Conservation (phyloP, 345 rosid genomes). For the Microthlaspi erraticum region DNA sequence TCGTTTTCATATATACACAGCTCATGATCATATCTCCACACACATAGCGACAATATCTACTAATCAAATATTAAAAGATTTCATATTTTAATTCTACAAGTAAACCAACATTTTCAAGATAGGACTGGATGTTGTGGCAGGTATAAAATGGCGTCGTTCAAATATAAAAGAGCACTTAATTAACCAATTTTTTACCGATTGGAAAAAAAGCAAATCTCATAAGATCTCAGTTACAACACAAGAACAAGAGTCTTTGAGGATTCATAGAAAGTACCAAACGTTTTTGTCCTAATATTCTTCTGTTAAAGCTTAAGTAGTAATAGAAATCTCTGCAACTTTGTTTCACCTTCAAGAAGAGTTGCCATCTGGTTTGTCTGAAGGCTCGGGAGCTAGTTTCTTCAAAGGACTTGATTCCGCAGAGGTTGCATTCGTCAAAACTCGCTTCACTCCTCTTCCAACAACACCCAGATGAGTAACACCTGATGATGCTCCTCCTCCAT, state of each 20-base stretch:
- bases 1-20: conserved; percentile 6
- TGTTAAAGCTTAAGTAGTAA: conserved; percentile 3
- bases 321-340: background rate
- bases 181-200: no score
- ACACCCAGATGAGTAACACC: conserved; percentile 85
- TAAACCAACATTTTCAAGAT: background rate
- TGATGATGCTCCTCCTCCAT: conserved; percentile 54
- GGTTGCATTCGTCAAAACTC: conserved; percentile 59
- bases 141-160: no score
- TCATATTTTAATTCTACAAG: conserved; percentile 18
- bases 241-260: background rate
- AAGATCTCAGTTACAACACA: no score
- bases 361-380: conserved; percentile 60
- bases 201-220: no score
- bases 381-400: conserved; percentile 63
- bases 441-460: conserved; percentile 95
- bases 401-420: conserved; percentile 55
- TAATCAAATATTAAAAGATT: background rate
- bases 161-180: no score
- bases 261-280: conserved; percentile 5
- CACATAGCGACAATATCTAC: background rate
- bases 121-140: no score
- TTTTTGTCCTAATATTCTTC: conserved; percentile 15
- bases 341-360: conserved; percentile 25
- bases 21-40: conserved; percentile 18